Evolutionary conservation across 1,139 yeast genomes (phyloP), one percentile per base, ranked within the genome.

Genomic region (Sugiyamaella japonica): DNA sequence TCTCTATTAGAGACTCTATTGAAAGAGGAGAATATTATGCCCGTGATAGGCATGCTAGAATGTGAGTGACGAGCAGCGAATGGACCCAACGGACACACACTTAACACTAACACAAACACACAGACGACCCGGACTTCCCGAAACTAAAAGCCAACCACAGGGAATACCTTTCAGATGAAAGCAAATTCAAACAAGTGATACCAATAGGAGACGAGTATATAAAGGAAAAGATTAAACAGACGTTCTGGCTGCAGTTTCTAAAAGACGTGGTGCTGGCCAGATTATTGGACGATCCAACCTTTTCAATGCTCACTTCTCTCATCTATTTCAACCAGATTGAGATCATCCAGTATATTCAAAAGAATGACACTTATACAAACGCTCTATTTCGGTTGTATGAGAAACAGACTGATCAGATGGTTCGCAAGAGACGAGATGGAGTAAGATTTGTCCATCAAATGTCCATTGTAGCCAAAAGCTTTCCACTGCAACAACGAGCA

Each of bases 251-350:
- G 55, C 91, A 85, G 64, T 89, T 87, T 66, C 73, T 93, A 53
- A 87, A 87, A 67, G 97, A 93, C 69, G 95, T 89, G 29, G 95
- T 87, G 0, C 72, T 91, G 37, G 93, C 93, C 1, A 75, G 96
- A 54, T 74, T 85, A 48, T 70, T 91, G 49, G 98, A 93, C 68
- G 98, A 93, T 65, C 81, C 85, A 50, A 80, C 93, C 3, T 81
- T 84, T 63, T 81, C 80, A 60, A 72, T 86, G 57, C 74, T 93
- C 32, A 75, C 84, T 16, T 77, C 88, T 0, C 73, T 86, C 72
- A 85, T 89, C 10, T 85, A 82, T 64, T 71, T 78, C 61, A 85
- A 86, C 64, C 95, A 89, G 63, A 79, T 83, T 44, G 84, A 83
- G 54, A 83, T 91, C 23, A 80, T 91, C 42, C 81, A 81, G 47